Base-by-base conservation (phyloP, 768 basidiomycete genomes). In the Rhizopogon roseolus region DNA sequence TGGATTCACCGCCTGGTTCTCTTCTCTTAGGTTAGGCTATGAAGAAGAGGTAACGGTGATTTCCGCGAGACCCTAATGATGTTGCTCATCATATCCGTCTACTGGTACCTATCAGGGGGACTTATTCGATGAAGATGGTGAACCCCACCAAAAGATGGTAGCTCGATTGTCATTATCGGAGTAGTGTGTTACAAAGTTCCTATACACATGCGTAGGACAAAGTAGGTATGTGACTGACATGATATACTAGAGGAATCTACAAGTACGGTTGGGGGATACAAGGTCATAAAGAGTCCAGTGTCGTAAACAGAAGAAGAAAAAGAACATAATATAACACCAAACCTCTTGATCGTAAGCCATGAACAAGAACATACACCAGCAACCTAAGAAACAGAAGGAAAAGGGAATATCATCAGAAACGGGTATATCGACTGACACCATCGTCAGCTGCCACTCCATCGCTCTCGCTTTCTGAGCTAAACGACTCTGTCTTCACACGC, bases 141-240 rank as follows among this genome's bases (percentile, higher is more conserved):
- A 81, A 63, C 90, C 88, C 54, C 90, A 93, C 78, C 90, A 92
- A 66, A 85, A 82, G 71, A 90, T 93, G 90, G 76, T 85, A 56
- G 70, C 78, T 60, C 74, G 71, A 57, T 67, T 88, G 61, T 75
- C 78, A 55, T 69, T 72, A 66, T 66, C 68, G 49, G 62, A 59
- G 54, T 66, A 69, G 56, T 62, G 54, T 44, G 59, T 54, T 60
- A 55, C 44, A 57, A 53, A 57, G 55, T 62, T 61, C 62, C 54
- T 64, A 58, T 62, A 49, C 61, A 38, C 56, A 50, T 48, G 44
- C 57, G 42, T 50, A 52, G 58, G 50, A 61, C 25, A 32, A 32
- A 34, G 43, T 53, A 63, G 59, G 63, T 63, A 64, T 63, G 64
- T 65, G 51, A 68, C 71, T 65, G 51, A 68, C 71, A 69, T 49